phyloP scores from a whole-genome alignment of 2,329 filamentous ascomycete genomes.

The Clarireedia homoeocarpa region DNA sequence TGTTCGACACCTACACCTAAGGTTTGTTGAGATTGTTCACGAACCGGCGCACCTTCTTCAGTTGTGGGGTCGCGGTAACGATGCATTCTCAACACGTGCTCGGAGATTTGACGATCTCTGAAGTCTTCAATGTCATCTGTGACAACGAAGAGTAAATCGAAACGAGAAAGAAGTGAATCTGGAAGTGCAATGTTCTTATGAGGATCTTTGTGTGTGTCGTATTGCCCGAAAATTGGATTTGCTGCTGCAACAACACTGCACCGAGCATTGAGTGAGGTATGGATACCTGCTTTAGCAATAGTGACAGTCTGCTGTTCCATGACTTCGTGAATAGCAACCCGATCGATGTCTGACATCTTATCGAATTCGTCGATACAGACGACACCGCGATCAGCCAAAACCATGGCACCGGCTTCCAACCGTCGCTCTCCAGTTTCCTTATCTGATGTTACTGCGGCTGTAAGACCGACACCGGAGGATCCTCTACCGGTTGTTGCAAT shows the following conservation, averaged over 20 bases:
- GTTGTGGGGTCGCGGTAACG: constrained; percentile 85
- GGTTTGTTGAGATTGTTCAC: constrained; percentile 76
- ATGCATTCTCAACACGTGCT: constrained; percentile 97
- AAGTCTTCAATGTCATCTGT: constrained; percentile 97
- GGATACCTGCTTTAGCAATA: constrained; percentile 96
- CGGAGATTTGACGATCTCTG: constrained; percentile 82
- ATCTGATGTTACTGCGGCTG: constrained; percentile 90
- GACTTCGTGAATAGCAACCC: constrained; percentile 98
- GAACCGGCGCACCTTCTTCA: constrained; percentile 89
- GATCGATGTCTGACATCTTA: constrained; percentile 98
- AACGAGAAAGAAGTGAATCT: constrained; percentile 94
- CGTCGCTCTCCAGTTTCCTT: constrained; percentile 95
- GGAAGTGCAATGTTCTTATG: constrained; percentile 98
- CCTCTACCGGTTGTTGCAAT: constrained; percentile 96
- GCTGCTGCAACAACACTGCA: constrained; percentile 95
- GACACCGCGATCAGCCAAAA: constrained; percentile 90
- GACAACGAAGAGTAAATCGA: constrained; percentile 94
- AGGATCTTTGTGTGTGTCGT: constrained; percentile 96
- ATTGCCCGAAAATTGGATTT: constrained; percentile 96
- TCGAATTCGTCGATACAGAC: constrained; percentile 99
- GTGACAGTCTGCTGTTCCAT: constrained; percentile 99
- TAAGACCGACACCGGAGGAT: constrained; percentile 95
- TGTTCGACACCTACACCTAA: constrained; percentile 82
- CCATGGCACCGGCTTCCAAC: constrained; percentile 96
- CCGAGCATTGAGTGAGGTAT: constrained; percentile 91